Evolutionary conservation across 2,329 filamentous ascomycete species (phyloP).

Genomic region (Scorias spongiosa): DNA sequence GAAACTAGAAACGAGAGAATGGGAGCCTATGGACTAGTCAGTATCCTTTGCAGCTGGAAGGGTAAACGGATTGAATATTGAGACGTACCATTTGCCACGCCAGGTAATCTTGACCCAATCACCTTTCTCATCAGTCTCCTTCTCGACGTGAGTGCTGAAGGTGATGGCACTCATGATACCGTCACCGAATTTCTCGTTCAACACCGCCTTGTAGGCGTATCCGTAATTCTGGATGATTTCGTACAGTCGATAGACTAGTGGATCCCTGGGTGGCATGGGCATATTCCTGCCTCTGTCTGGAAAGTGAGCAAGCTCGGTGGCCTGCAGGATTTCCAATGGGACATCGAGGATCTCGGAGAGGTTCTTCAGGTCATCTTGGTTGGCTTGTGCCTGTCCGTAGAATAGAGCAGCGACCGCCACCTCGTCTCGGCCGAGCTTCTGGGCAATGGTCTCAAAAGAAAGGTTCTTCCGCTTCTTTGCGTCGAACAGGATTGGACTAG

Average conservation of each 20-base stretch:
- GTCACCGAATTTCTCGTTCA: slow-evolving; percentile 72
- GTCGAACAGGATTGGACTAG: slow-evolving; percentile 59
- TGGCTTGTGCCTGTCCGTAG: slow-evolving; percentile 71
- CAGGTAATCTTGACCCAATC: slow-evolving; percentile 76
- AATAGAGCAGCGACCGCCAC: slow-evolving; percentile 79
- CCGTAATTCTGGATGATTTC: slow-evolving; percentile 97
- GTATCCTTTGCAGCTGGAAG: neutral
- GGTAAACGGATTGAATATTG: too few species aligned
- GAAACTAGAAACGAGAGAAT: slow-evolving; percentile 31
- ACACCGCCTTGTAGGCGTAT: slow-evolving; percentile 83
- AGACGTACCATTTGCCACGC: slow-evolving; percentile 63
- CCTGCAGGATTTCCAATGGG: slow-evolving; percentile 36
- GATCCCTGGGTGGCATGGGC: slow-evolving; percentile 73
- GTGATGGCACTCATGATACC: slow-evolving; percentile 95
- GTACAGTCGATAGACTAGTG: slow-evolving; percentile 77
- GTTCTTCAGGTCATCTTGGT: slow-evolving; percentile 50
- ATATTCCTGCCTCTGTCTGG: slow-evolving; percentile 67
- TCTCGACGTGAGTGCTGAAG: slow-evolving; percentile 82
- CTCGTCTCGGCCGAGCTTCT: slow-evolving; percentile 60
- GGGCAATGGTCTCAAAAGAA: slow-evolving; percentile 64
- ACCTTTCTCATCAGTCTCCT: slow-evolving; percentile 76
- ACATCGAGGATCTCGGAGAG: slow-evolving; percentile 53
- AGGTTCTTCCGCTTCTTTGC: slow-evolving; percentile 64
- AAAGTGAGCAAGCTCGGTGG: slow-evolving; percentile 51
- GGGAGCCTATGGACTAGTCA: slow-evolving; percentile 25